Conservation (phyloP, 163 green algal genomes). For the Chloromonas sp. region DNA sequence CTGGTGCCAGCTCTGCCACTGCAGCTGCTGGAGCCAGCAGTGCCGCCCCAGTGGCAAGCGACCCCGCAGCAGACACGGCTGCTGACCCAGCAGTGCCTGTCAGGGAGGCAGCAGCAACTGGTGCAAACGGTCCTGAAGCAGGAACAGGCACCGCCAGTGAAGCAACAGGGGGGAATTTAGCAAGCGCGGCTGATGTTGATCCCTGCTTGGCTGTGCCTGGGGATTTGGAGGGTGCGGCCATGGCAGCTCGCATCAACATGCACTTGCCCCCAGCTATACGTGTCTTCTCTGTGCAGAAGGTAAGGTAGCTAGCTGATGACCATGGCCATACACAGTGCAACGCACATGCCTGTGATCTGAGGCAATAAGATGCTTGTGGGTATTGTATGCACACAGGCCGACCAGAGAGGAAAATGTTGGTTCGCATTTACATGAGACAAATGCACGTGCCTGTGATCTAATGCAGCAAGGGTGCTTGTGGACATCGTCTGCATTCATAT, state of each 20-base stretch:
- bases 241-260: constrained; percentile 39
- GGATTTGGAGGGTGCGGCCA: constrained; percentile 53
- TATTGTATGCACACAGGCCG: background rate
- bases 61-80: background rate
- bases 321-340: background rate
- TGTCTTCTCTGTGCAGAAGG: constrained; percentile 65
- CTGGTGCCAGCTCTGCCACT: no score
- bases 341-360: background rate
- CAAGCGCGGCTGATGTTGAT: no score
- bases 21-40: no score
- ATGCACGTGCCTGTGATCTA: no score
- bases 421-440: background rate
- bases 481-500: no score
- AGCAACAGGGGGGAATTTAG: background rate
- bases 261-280: constrained; percentile 63
- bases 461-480: no score
- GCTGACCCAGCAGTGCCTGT: background rate
- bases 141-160: background rate
- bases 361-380: background rate
- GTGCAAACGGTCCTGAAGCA: background rate
- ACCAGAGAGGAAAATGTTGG: background rate
- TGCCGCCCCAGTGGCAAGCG: no score
- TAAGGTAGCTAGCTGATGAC: background rate
- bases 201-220: no score
- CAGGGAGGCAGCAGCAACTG: background rate